Percentiles rank a stretch among this genome's conserved stretches.
Evolutionary conservation across 495 filamentous ascomycete genomes (phyloP).

Genomic region (Haplographium delicatum): DNA sequence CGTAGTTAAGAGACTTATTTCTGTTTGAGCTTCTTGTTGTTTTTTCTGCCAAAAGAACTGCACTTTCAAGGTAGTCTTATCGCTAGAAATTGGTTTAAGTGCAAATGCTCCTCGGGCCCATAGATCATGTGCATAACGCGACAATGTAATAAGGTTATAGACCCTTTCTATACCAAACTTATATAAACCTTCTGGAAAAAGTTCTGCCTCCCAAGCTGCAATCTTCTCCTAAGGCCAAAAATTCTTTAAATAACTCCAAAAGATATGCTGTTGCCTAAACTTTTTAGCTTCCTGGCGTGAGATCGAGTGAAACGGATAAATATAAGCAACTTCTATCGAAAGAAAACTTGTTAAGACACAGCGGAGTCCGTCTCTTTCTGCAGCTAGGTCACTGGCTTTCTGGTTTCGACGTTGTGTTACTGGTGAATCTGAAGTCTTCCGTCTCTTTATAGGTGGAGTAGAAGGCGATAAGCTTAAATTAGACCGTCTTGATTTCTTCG

Average conservation of each 20-base stretch:
- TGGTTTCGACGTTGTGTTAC: constrained; percentile 6
- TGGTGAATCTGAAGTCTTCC: constrained; percentile 9
- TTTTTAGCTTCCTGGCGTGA: constrained; percentile 6
- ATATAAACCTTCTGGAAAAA: constrained; percentile 15
- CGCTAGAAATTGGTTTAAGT: constrained; percentile 17
- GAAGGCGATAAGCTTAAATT: constrained; percentile 5
- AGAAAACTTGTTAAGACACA: constrained; percentile 14
- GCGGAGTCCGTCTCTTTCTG: constrained; percentile 8
- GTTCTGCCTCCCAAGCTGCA: constrained; percentile 13
- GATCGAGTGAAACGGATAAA: constrained; percentile 10
- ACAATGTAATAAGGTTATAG: constrained; percentile 18
- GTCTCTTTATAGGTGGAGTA: constrained; percentile 12
- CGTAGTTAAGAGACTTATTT: constrained; percentile 14
- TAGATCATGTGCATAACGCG: constrained; percentile 2
- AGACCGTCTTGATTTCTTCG: constrained; percentile 3
- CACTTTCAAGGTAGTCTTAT: constrained; percentile 16
- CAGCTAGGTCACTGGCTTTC: constrained; percentile 1
- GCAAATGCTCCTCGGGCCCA: constrained; percentile 20
- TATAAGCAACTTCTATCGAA: constrained; percentile 13
- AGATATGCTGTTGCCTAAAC: constrained; percentile 10
- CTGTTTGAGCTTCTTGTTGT: constrained; percentile 1
- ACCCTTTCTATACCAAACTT: constrained; percentile 10
- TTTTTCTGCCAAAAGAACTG: constrained; percentile 24
- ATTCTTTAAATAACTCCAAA: constrained; percentile 11
- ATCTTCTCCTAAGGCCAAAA: constrained; percentile 20